Percentiles rank a stretch among this genome's conserved stretches.
Conservation (phyloP, 352 stramenopile genomes). For the Ophiocytium majus region DNA sequence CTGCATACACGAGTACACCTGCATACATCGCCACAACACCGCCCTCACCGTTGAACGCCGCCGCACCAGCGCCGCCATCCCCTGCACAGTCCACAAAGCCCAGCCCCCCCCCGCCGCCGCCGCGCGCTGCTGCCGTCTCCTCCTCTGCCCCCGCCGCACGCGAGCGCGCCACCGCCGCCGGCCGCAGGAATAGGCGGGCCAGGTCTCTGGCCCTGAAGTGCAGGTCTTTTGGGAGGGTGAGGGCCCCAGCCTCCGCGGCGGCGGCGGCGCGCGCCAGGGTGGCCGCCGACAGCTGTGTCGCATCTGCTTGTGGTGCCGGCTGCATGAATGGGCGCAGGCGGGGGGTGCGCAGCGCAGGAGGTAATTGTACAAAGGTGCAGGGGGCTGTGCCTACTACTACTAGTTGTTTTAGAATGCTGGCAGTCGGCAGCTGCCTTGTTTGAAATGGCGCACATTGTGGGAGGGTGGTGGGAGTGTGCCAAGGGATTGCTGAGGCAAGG, state of each 20-base stretch:
- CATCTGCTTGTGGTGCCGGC: background rate
- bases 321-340: background rate
- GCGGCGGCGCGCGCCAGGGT: background rate
- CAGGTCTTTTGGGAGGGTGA: conserved; percentile 30
- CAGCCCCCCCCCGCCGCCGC: conserved; percentile 1
- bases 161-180: conserved; percentile 16
- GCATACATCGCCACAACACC: no score
- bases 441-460: no score
- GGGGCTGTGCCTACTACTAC: no score
- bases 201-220: conserved; percentile 40
- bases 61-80: background rate
- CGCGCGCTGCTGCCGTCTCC: background rate
- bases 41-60: conserved; percentile 11
- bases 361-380: no score
- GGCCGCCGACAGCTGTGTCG: background rate
- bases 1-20: no score
- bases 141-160: background rate
- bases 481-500: no score
- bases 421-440: no score
- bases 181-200: conserved; percentile 23
- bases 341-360: background rate
- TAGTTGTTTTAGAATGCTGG: no score
- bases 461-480: no score
- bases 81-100: background rate
- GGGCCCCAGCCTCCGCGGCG: background rate